Base-by-base conservation (phyloP, 345 rosid genomes). In the Arabis alpina region DNA sequence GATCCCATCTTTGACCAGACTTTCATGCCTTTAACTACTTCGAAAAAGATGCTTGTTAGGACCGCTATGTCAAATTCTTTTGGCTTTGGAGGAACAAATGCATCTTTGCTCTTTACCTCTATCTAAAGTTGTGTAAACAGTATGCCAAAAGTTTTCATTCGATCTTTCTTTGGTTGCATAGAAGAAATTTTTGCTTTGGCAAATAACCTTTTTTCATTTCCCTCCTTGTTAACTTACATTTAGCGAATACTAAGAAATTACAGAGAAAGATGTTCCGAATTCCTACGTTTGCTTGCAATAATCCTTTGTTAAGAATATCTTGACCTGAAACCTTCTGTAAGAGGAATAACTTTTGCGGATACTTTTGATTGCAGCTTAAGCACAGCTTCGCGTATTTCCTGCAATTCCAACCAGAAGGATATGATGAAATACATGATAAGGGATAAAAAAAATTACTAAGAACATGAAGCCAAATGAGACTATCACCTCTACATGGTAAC, bases 61-160 rank as follows among this genome's bases (percentile, higher is more conserved):
- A 90, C 85, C 10, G 88, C 93, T n/a, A 65, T 94, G 85, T 91
- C 96, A 5, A 88, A 89, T 73, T 91, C 96, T 42, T 94, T 94
- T 64, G 99, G 92, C 65, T 94, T 91, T 70, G 96, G 99, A 63
- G 99, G 98, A 66, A 88, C 98, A 36, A 91, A 94, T 72, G 90
- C 97, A 27, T 91, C 92, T 54, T 80, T 88, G 61, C 80, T 94
- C 50, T 81, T 94, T 77, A 42, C 86, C 3, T 16, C 88, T 50
- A 74, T 75, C 40, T 75, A 47, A 53, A 75, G 30, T 42, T 74
- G 32, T 57, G 9, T 3, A 64, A 47, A 54, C 77, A 23, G 61
- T 62, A 7, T 71, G 70, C 58, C 63, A 56, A 32, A 44, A 24
- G 25, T 28, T 61, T 49, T 59, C 61, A 51, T 30, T 24, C 8